Conservation (phyloP, 2,329 filamentous ascomycete genomes). For the Stachybotrys elegans region DNA sequence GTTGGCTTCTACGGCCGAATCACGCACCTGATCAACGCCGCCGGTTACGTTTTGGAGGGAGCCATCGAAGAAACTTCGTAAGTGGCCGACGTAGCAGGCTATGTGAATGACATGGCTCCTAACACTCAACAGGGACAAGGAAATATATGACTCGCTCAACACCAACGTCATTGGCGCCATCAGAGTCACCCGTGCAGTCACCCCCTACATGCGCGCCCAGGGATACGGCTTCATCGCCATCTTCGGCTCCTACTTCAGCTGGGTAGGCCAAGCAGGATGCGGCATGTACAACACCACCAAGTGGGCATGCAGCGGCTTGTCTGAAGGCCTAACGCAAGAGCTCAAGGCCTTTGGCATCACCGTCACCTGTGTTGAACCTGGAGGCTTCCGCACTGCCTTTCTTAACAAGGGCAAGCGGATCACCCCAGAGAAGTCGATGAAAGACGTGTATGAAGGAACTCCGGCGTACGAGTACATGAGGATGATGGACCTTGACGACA, state of each 20-base stretch:
- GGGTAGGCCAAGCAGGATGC: slow-evolving; percentile 18
- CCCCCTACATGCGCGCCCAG: slow-evolving; percentile 35
- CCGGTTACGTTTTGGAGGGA: slow-evolving; percentile 12
- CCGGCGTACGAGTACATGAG: too few species aligned
- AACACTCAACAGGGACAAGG: slow-evolving; percentile 13
- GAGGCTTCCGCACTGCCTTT: too few species aligned
- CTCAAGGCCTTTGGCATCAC: slow-evolving; percentile 34
- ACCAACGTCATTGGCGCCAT: slow-evolving; percentile 45
- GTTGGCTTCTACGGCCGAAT: slow-evolving; percentile 7
- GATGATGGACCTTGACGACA: too few species aligned
- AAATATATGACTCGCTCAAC: slow-evolving; percentile 31
- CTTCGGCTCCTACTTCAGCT: slow-evolving; percentile 37
- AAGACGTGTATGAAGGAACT: too few species aligned
- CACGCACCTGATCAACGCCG: slow-evolving; percentile 10
- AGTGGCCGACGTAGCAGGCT: too few species aligned
- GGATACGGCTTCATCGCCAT: slow-evolving; percentile 27
- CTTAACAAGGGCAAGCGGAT: too few species aligned
- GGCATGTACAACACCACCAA: slow-evolving; percentile 28
- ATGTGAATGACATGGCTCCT: not conserved
- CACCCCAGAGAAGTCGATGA: too few species aligned
- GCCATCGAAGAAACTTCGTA: slow-evolving; percentile 11
- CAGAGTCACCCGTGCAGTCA: slow-evolving; percentile 37
- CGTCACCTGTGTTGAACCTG: too few species aligned
- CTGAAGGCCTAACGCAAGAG: slow-evolving; percentile 33
- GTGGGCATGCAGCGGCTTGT: slow-evolving; percentile 35